Evolutionary conservation across 352 stramenopile species (phyloP).

Genomic region (Blastocystis sp.): DNA sequence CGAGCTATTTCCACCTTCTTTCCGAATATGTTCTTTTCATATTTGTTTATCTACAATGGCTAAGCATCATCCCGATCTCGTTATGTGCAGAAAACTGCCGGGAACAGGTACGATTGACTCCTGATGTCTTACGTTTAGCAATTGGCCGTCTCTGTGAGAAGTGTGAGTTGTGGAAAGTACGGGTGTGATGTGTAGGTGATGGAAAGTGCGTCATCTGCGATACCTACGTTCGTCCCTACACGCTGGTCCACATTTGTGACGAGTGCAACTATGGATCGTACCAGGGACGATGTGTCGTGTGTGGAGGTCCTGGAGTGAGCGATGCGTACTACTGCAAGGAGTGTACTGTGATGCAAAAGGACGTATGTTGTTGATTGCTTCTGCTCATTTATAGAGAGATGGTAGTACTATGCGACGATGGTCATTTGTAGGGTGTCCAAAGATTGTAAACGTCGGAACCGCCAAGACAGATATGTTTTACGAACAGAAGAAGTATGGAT

Average conservation of each 20-base stretch:
- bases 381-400: slow-evolving; percentile 49
- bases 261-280: slow-evolving; percentile 99
- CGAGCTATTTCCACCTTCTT: too few species aligned
- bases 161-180: slow-evolving; percentile 64
- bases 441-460: slow-evolving; percentile 90
- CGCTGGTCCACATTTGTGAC: slow-evolving; percentile 93
- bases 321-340: slow-evolving; percentile 99
- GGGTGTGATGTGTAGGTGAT: slow-evolving; percentile 70
- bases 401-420: neutral
- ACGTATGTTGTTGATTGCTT: slow-evolving; percentile 60
- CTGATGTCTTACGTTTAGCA: slow-evolving; percentile 62
- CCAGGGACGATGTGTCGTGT: slow-evolving; percentile 87
- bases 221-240: slow-evolving; percentile 92
- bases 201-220: slow-evolving; percentile 98
- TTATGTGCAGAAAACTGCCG: slow-evolving; percentile 99
- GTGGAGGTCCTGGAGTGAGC: slow-evolving; percentile 85
- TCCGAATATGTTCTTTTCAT: neutral
- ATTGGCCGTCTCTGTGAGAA: slow-evolving; percentile 95
- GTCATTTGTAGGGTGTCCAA: slow-evolving; percentile 87
- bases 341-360: slow-evolving; percentile 87
- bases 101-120: slow-evolving; percentile 73
- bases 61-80: slow-evolving; percentile 97
- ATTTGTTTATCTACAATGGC: slow-evolving; percentile 70
- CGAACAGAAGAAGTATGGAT: slow-evolving; percentile 92
- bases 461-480: slow-evolving; percentile 91